phyloP scores from a whole-genome alignment of 1,139 yeast species.

The Torulaspora globosa region DNA sequence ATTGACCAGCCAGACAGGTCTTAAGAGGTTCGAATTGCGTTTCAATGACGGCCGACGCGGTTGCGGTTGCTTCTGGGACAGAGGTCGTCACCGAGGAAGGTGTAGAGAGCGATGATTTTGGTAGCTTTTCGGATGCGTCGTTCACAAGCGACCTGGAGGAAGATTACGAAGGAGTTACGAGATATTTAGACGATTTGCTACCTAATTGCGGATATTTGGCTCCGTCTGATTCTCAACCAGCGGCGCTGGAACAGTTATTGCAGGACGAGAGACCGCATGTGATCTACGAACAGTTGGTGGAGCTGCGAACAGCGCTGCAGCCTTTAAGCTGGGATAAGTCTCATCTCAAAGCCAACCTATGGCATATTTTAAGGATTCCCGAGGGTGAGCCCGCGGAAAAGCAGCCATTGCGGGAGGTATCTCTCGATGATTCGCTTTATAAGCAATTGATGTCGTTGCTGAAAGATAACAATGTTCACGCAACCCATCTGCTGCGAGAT shows the following conservation, averaged over 20 bases:
- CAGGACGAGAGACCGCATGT: conserved; percentile 30
- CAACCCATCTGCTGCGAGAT: conserved; percentile 18
- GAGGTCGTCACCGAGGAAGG: background rate
- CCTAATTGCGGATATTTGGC: background rate
- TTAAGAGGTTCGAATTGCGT: background rate
- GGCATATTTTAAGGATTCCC: conserved; percentile 28
- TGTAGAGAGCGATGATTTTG: conserved; percentile 30
- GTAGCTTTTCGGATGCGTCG: conserved; percentile 36
- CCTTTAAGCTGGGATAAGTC: conserved; percentile 34
- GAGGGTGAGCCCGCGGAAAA: conserved; percentile 10
- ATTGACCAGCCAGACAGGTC: background rate
- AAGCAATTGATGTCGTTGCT: conserved; percentile 14
- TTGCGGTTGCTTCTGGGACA: background rate
- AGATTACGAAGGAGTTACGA: background rate
- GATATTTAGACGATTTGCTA: conserved; percentile 8
- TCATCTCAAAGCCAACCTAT: conserved; percentile 23
- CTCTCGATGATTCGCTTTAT: conserved; percentile 25
- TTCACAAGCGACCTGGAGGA: conserved; percentile 18
- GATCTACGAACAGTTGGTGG: conserved; percentile 32
- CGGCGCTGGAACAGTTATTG: conserved; percentile 20
- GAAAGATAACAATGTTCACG: conserved; percentile 8
- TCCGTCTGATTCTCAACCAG: background rate
- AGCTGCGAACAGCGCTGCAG: conserved; percentile 20
- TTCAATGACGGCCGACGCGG: background rate
- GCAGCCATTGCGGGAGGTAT: conserved; percentile 3